phyloP scores from a whole-genome alignment of 2,329 filamentous ascomycete species.

The Neonectria punicea region DNA sequence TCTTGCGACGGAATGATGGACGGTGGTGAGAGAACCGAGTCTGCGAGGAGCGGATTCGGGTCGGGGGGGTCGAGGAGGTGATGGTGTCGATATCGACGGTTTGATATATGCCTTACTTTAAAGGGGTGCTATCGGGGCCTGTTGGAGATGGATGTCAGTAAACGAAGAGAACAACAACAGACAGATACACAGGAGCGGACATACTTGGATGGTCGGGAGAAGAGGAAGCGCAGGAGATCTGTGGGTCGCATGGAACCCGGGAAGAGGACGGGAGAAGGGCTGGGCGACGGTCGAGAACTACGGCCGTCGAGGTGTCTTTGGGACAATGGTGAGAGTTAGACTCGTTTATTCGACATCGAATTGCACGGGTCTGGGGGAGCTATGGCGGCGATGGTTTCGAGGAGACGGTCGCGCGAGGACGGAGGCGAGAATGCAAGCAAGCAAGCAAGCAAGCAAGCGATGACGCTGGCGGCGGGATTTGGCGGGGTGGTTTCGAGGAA shows the following conservation, averaged over 20 bases:
- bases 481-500: constrained; percentile 23
- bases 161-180: constrained; percentile 6
- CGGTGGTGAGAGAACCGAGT: constrained; percentile 52
- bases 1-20: constrained; percentile 90
- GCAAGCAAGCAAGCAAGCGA: background rate
- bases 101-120: constrained; percentile 50
- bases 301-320: constrained; percentile 40
- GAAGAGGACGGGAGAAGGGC: constrained; percentile 35
- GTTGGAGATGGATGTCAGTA: constrained; percentile 11
- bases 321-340: constrained; percentile 36
- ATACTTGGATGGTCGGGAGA: constrained; percentile 88
- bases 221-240: constrained; percentile 92
- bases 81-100: constrained; percentile 25
- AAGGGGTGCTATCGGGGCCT: constrained; percentile 71
- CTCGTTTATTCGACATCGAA: constrained; percentile 43
- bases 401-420: constrained; percentile 36
- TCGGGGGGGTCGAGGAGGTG: constrained; percentile 25
- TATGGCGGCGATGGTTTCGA: background rate
- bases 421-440: background rate
- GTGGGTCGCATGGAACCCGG: constrained; percentile 84
- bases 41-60: constrained; percentile 43
- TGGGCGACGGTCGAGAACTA: constrained; percentile 40
- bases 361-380: constrained; percentile 1
- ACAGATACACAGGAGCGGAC: constrained; percentile 47
- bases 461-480: background rate